phyloP scores from a whole-genome alignment of 2,329 filamentous ascomycete species.

The Cadophora sp. region DNA sequence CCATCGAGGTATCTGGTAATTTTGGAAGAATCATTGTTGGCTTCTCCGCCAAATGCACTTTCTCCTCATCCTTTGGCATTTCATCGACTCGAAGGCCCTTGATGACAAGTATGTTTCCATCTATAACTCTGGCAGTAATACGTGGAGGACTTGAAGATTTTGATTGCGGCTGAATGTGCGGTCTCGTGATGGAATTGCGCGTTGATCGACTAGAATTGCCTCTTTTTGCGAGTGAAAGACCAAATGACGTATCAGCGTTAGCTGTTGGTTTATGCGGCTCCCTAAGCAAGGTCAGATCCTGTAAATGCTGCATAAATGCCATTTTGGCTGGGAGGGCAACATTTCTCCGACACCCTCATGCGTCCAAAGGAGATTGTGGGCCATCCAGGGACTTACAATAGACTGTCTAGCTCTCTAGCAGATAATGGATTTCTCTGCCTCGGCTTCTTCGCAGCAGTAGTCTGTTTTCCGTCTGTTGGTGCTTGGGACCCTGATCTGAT shows the following conservation, averaged over 20 bases:
- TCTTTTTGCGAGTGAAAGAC: background rate
- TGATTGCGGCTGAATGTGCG: background rate
- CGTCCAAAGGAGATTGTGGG: background rate
- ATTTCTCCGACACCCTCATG: background rate
- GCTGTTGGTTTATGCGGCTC: slow-evolving; percentile 1
- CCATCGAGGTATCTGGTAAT: background rate
- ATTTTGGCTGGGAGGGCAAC: background rate
- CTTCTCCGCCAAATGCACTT: background rate
- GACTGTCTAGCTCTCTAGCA: slow-evolving; percentile 1
- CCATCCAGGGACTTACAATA: background rate
- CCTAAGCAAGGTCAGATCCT: background rate
- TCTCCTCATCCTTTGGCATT: background rate
- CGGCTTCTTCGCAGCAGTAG: background rate
- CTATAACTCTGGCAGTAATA: slow-evolving; percentile 2
- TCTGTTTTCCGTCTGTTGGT: background rate
- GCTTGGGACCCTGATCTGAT: background rate
- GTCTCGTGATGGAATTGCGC: slow-evolving; percentile 11
- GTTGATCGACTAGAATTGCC: slow-evolving; percentile 1
- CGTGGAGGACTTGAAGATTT: background rate
- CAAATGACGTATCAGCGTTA: slow-evolving; percentile 2
- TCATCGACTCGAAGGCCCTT: slow-evolving; percentile 4
- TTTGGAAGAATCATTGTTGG: background rate
- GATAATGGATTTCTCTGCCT: slow-evolving; percentile 3
- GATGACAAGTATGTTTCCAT: slow-evolving; percentile 9
- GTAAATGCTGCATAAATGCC: background rate